Evolutionary conservation across 306 rosid genomes (phyloP).

Genomic region (Canavalia ensiformis): DNA sequence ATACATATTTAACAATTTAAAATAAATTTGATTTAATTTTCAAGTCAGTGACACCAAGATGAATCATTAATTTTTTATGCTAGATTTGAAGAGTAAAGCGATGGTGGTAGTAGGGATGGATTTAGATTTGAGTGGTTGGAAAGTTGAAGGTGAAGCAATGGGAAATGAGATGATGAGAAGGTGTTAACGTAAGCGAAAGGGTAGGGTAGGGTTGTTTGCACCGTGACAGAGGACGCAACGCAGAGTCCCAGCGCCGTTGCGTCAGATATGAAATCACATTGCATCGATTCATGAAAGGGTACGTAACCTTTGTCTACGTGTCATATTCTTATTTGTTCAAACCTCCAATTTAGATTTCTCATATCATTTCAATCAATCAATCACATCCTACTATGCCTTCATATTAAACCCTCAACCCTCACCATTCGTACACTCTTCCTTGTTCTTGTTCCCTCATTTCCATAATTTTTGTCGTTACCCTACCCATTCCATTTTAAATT

Average conservation of each 20-base stretch:
- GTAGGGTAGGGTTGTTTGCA: neutral
- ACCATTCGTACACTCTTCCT: neutral
- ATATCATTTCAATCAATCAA: conserved; percentile 25
- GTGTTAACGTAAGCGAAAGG: conserved; percentile 21
- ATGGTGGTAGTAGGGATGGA: too few species aligned
- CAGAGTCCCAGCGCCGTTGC: conserved; percentile 41
- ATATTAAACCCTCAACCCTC: neutral
- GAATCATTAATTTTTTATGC: too few species aligned
- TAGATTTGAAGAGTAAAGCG: too few species aligned
- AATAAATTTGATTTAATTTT: too few species aligned
- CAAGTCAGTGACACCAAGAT: too few species aligned
- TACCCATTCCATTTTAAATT: too few species aligned
- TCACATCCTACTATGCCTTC: conserved; percentile 2
- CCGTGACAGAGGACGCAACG: neutral
- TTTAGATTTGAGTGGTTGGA: too few species aligned
- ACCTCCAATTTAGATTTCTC: neutral
- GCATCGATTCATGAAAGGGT: neutral
- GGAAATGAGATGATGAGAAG: neutral
- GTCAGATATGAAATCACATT: conserved; percentile 40
- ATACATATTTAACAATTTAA: too few species aligned
- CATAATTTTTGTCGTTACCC: too few species aligned
- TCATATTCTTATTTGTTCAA: neutral
- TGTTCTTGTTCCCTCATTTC: too few species aligned
- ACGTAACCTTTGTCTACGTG: neutral
- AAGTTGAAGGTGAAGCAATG: neutral